These are phyloP conservation scores for Bolboschoenoplectus hybrid DNA, from an alignment of 202 grass and related monocot species.

Conservation along the genomic window DNA sequence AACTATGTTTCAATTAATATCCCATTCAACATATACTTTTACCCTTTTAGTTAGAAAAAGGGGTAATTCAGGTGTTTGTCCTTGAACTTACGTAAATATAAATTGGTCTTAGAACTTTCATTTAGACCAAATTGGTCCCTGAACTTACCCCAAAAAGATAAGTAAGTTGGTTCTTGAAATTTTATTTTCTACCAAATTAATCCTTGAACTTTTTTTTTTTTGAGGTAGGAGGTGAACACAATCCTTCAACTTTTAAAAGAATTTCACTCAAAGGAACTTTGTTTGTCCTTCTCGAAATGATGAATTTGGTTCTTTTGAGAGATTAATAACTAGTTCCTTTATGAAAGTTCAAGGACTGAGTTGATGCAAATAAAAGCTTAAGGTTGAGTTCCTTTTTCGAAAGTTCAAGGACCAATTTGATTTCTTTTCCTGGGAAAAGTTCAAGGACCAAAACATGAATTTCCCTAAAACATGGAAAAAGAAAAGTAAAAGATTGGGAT, in stretches of 20 bases:
- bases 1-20: slow-evolving; percentile 9
- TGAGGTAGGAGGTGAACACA: no score
- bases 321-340: neutral
- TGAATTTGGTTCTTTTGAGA: neutral
- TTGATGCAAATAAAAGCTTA: no score
- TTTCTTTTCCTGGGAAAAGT: neutral
- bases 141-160: neutral
- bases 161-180: neutral
- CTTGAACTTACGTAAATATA: neutral
- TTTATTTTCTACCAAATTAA: neutral
- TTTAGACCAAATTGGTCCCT: neutral
- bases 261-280: neutral
- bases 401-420: neutral
- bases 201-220: neutral
- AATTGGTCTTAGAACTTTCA: neutral
- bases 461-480: neutral
- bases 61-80: neutral
- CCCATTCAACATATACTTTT: neutral
- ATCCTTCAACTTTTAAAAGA: neutral
- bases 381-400: neutral
- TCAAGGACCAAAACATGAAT: neutral
- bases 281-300: neutral
- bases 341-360: neutral
- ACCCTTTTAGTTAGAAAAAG: neutral
- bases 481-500: neutral